Evolutionary conservation across 352 stramenopile genomes (phyloP).

Genomic region (Globisporangium perplexum): DNA sequence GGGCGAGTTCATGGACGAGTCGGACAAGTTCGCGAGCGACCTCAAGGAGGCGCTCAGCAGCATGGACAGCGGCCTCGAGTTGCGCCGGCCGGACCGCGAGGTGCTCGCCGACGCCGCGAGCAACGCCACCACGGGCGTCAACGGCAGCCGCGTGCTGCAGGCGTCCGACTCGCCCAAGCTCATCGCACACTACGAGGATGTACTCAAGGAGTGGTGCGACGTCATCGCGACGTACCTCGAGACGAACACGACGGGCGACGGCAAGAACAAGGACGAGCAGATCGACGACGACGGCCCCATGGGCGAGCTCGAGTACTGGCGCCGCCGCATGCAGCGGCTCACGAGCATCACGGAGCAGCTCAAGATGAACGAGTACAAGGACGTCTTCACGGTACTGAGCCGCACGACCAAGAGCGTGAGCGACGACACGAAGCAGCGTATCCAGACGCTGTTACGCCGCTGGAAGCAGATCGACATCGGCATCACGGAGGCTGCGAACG

Average conservation of each 20-base stretch:
- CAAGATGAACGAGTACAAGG: slow-evolving; percentile 95
- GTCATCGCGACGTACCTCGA: slow-evolving; percentile 94
- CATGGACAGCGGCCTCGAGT: slow-evolving; percentile 93
- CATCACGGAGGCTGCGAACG: slow-evolving; percentile 97
- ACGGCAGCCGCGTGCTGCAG: slow-evolving; percentile 54
- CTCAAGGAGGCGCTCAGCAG: slow-evolving; percentile 94
- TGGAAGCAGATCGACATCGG: slow-evolving; percentile 99
- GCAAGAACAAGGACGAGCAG: slow-evolving; percentile 54
- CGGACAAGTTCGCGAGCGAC: slow-evolving; percentile 92
- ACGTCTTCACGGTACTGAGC: slow-evolving; percentile 91
- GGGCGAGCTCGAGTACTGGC: slow-evolving; percentile 97
- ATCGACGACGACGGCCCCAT: slow-evolving; percentile 92
- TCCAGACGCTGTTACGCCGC: slow-evolving; percentile 90
- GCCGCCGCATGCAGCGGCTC: slow-evolving; percentile 95
- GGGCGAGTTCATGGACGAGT: slow-evolving; percentile 92
- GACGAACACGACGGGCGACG: slow-evolving; percentile 70
- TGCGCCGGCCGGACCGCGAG: slow-evolving; percentile 84
- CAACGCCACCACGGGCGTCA: slow-evolving; percentile 28
- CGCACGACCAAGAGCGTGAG: slow-evolving; percentile 80
- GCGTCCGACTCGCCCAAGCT: slow-evolving; percentile 85
- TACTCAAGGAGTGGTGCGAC: slow-evolving; percentile 97
- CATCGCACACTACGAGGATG: slow-evolving; percentile 92
- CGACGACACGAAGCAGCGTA: slow-evolving; percentile 90
- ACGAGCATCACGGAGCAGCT: slow-evolving; percentile 98
- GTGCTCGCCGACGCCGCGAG: slow-evolving; percentile 53